These are phyloP conservation scores for Suhomyces tanzawaensis DNA, from an alignment of 805 yeast species.

Conservation along the genomic window DNA sequence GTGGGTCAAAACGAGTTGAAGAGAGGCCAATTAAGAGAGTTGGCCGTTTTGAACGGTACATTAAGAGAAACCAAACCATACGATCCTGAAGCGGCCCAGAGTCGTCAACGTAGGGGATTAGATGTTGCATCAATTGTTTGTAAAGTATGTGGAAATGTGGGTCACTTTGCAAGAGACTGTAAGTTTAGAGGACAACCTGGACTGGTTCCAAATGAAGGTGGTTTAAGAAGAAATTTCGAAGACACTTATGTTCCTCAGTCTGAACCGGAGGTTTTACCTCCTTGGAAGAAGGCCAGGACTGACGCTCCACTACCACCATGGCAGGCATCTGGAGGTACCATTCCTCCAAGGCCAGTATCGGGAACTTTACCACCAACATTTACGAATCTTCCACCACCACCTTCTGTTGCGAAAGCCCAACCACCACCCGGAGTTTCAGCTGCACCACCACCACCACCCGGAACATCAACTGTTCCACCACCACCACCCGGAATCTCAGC, in stretches of 20 bases:
- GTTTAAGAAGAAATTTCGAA: background rate
- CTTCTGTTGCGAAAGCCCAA: slow-evolving; percentile 17
- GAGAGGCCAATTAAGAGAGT: slow-evolving; percentile 83
- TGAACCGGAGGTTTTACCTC: slow-evolving; percentile 15
- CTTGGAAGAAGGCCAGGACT: slow-evolving; percentile 25
- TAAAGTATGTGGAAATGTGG: slow-evolving; percentile 72
- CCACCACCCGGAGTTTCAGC: slow-evolving; percentile 22
- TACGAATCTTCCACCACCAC: slow-evolving; percentile 15
- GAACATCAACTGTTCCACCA: slow-evolving; percentile 17
- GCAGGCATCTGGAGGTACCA: slow-evolving; percentile 5
- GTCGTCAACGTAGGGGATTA: slow-evolving; percentile 36
- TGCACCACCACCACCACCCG: slow-evolving; percentile 13
- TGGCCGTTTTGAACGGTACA: slow-evolving; percentile 94
- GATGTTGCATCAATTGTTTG: slow-evolving; percentile 61
- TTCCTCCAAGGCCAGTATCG: slow-evolving; percentile 5
- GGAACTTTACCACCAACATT: slow-evolving; percentile 12
- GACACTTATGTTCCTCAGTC: background rate
- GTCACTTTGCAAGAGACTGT: slow-evolving; percentile 91
- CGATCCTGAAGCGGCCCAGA: slow-evolving; percentile 35
- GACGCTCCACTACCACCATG: slow-evolving; percentile 25
- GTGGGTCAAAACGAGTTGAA: slow-evolving; percentile 92
- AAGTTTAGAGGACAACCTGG: slow-evolving; percentile 29
- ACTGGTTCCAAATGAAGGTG: background rate
- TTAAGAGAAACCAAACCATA: slow-evolving; percentile 73
- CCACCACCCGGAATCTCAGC: slow-evolving; percentile 19